Evolutionary conservation across 306 rosid species (phyloP), one percentile per base, ranked within the genome.

Genomic region (Fragaria vesca): DNA sequence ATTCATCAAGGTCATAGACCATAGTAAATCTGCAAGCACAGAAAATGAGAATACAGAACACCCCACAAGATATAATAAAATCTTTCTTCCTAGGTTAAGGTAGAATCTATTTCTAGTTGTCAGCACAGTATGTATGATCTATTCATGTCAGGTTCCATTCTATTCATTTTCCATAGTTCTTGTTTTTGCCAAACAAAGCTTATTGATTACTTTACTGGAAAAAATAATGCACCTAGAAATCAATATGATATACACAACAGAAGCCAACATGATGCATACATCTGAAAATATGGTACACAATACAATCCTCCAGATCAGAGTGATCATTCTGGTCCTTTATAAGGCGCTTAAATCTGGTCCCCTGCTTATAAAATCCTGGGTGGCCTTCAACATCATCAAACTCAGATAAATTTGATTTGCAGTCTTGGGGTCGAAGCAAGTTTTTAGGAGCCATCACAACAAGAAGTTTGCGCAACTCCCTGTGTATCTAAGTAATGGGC

Each of bases 341-440:
- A 69, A 95, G 94, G 47, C 97, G 97, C 85, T 95, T 95, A 85
- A 95, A 93, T 88, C 93, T 86, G 79, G 97, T 95, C 62, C 98
- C 98, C 81, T 95, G 97, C 79, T 95, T 91, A 88, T 95, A 97
- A 80, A 93, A 95, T 80, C 99, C 99, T 45, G 97, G 90, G 80
- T 95, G 99, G 72, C 99, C 99, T 89, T 88, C 90, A 73, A 93
- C 97, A 84, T 95, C 99, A 85, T 95, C 99, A 69, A 95, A 95
- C 87, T 95, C 97, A 0, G 97, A 93, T 73, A 95, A 79, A 79
- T 93, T 91, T 77, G 99, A 95, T 81, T 86, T 89, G 80, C 99
- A 91, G 48, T 91, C 93, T 88, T 91, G 91, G 69, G 90, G 96
- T 34, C 97, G 92, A 65, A 95, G 97, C 66, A 95, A 90, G 78